These are phyloP conservation scores for Cladorrhinum sp. DNA, from an alignment of 2,329 filamentous ascomycete species.

Conservation along the genomic window DNA sequence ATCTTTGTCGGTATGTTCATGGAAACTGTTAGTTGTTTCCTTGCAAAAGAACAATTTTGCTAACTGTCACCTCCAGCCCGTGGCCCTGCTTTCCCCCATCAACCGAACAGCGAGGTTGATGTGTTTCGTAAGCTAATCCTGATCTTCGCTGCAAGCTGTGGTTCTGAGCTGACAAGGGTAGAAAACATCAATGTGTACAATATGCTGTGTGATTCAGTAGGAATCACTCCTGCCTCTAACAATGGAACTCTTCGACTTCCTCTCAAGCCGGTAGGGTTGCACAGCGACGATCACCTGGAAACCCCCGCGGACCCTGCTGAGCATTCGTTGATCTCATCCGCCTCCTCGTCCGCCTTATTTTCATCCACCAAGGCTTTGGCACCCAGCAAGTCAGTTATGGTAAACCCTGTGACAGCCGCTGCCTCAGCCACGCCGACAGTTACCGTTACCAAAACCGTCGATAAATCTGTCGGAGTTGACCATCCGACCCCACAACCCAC, in stretches of 20 bases:
- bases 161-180: conserved; percentile 37
- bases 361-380: conserved; percentile 2
- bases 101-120: conserved; percentile 73
- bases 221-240: conserved; percentile 69
- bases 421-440: conserved; percentile 13
- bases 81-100: conserved; percentile 87
- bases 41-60: too few relatives aligned
- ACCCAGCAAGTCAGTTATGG: conserved; percentile 17
- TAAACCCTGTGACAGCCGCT: conserved; percentile 21
- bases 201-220: conserved; percentile 84
- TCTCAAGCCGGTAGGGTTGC: conserved; percentile 60
- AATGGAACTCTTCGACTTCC: conserved; percentile 83
- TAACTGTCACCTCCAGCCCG: too few relatives aligned
- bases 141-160: not conserved
- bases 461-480: conserved; percentile 26
- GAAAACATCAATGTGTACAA: conserved; percentile 97
- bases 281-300: conserved; percentile 49
- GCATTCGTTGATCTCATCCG: conserved; percentile 27
- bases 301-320: conserved; percentile 53
- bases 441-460: conserved; percentile 1
- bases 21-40: too few relatives aligned
- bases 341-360: conserved; percentile 10
- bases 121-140: conserved; percentile 71
- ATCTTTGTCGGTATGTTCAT: too few relatives aligned
- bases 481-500: conserved; percentile 25